Evolutionary conservation across 257 asterid species (phyloP).

Genomic region (Solanum virginianum): DNA sequence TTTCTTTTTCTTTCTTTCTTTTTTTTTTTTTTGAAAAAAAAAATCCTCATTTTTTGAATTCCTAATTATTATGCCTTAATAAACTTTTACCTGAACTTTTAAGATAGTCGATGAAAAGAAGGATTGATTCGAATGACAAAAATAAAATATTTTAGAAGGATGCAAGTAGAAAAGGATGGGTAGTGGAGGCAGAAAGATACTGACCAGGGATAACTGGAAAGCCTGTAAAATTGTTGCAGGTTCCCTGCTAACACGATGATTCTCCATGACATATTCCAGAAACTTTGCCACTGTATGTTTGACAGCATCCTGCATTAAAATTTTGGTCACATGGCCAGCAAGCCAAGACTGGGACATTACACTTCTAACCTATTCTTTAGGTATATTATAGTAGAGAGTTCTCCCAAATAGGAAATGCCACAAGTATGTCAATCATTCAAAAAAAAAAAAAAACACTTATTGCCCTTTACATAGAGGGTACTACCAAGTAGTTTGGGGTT

Average conservation of each 20-base stretch:
- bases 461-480: not conserved
- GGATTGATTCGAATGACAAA: not conserved
- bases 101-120: not conserved
- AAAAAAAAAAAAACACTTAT: not conserved
- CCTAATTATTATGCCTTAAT: not conserved
- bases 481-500: not conserved
- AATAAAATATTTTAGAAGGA: not conserved
- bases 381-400: not conserved
- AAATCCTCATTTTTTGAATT: not conserved
- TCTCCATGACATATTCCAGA: constrained; percentile 61
- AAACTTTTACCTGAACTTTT: not conserved
- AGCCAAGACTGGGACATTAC: not conserved
- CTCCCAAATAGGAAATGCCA: not conserved
- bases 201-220: constrained; percentile 71
- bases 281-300: constrained; percentile 22
- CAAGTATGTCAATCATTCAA: not conserved
- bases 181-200: constrained; percentile 11
- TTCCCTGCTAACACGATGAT: constrained; percentile 44
- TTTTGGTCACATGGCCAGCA: constrained; percentile 1
- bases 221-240: constrained; percentile 53
- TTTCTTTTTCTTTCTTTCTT: not conserved
- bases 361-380: not conserved
- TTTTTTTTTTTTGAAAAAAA: not conserved
- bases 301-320: constrained; percentile 56
- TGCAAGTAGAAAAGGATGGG: not conserved